phyloP scores from a whole-genome alignment of 2,329 filamentous ascomycete species.

The Colletotrichum cereale region DNA sequence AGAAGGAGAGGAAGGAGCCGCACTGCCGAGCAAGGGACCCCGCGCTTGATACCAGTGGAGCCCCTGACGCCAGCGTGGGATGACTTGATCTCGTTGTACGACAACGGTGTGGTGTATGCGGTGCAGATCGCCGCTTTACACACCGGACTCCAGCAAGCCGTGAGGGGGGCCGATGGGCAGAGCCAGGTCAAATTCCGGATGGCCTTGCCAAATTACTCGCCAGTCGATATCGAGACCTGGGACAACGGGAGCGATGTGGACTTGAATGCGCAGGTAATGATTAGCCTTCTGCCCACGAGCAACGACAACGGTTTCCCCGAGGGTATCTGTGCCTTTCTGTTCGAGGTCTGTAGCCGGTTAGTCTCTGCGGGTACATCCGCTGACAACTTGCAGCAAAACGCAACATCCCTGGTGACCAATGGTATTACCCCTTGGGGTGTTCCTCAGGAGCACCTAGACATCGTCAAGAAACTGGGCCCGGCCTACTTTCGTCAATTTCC shows the following conservation, averaged over 20 bases:
- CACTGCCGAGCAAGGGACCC: constrained; percentile 43
- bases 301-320: constrained; percentile 50
- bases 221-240: constrained; percentile 53
- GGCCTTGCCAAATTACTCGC: constrained; percentile 54
- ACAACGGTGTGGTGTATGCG: constrained; percentile 51
- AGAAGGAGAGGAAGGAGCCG: constrained; percentile 49
- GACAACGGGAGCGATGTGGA: constrained; percentile 53
- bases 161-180: constrained; percentile 44
- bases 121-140: constrained; percentile 61
- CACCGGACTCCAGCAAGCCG: constrained; percentile 54
- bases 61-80: constrained; percentile 66
- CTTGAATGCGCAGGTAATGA: constrained; percentile 59
- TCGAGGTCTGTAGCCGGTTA: constrained; percentile 58
- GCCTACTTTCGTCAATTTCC: constrained; percentile 63
- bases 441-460: constrained; percentile 50
- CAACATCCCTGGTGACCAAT: constrained; percentile 50
- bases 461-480: constrained; percentile 59
- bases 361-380: background rate
- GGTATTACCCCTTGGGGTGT: constrained; percentile 53
- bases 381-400: constrained; percentile 56
- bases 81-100: constrained; percentile 58
- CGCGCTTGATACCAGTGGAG: constrained; percentile 51
- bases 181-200: constrained; percentile 50
- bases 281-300: constrained; percentile 53
- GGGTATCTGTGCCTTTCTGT: constrained; percentile 64